These are phyloP conservation scores for Gynostemma pentaphyllum DNA, from an alignment of 306 rosid species.

Conservation along the genomic window DNA sequence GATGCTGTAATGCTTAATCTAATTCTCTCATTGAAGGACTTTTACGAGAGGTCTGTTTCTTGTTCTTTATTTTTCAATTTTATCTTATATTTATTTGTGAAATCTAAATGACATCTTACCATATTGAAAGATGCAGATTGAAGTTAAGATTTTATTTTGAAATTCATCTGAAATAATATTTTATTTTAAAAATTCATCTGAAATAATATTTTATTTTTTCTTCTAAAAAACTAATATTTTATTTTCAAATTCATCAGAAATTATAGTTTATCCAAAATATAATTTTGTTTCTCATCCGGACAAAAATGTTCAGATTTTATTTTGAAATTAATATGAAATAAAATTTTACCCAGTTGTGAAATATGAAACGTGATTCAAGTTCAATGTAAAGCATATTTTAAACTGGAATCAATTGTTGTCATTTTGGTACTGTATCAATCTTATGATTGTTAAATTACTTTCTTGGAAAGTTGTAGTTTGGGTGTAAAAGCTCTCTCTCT, in stretches of 20 bases:
- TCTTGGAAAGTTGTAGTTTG: background rate
- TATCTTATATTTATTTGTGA: background rate
- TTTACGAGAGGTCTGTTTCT: conserved; percentile 54
- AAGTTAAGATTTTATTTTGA: background rate
- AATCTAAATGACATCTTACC: background rate
- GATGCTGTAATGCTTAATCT: conserved; percentile 73
- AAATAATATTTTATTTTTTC: too few species aligned
- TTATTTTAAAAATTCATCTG: too few species aligned
- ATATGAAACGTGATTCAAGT: background rate
- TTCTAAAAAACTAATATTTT: too few species aligned
- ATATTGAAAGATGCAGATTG: background rate
- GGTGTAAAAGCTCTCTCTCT: background rate
- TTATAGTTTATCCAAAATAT: too few species aligned
- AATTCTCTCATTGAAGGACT: conserved; percentile 47
- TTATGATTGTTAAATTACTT: background rate
- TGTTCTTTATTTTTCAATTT: conserved; percentile 2
- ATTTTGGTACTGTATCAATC: background rate
- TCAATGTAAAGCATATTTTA: background rate
- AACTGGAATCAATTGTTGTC: background rate
- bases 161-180: background rate
- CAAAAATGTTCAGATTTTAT: background rate
- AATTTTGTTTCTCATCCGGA: too few species aligned
- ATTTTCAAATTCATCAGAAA: too few species aligned
- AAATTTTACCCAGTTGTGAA: background rate
- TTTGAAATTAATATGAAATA: background rate